Evolutionary conservation across 192 early-diverging fungal genomes (phyloP), one percentile per base, ranked within the genome.

Genomic region (Coemansia nantahalensis): DNA sequence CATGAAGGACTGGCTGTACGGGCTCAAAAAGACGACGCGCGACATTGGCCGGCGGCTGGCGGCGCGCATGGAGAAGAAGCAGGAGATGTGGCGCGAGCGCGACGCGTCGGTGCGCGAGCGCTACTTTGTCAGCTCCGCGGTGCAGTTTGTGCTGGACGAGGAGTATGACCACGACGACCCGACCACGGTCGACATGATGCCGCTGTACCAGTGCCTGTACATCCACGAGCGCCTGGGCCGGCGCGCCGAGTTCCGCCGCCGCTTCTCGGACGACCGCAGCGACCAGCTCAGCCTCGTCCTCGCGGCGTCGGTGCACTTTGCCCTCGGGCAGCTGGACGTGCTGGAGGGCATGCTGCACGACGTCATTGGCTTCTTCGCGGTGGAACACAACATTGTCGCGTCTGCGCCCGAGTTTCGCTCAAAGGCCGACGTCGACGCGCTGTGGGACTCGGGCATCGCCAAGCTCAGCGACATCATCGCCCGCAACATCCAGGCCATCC

Each of bases 311-410:
- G 84, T 95, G 52, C 48, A 59, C 22, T 68, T 76, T 56, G 82
- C 79, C 10, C 59, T 94, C 52, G 78, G 80, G 34, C 78, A 83
- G 34, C 85, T 83, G 33, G 77, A 17, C n/a, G 83, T 62, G 48
- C 90, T 34, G 54, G 77, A 48, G 79, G 75, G 21, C 3, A 84
- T 92, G 45, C 69, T 99, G 33, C 82, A 90, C 48, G 93, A 99
- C 36, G 84, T 97, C 48, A 87, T 92, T 14, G 97, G 97, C 13
- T 99, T 98, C 56, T 99, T 99, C 60, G 85, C 96, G 24, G 86
- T 99, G 1, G 97, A 99, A 57, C 84, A 91, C 36, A 82, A 85
- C 26, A 87, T 99, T 43, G 57, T 95, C 32, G 85, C 87, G 45
- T 87, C 92, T 7, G 95, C 93, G 3, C 83, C 80, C 18, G 87